Conservation (phyloP, 176 grass and related monocot genomes). For the Oryza officinalis region DNA sequence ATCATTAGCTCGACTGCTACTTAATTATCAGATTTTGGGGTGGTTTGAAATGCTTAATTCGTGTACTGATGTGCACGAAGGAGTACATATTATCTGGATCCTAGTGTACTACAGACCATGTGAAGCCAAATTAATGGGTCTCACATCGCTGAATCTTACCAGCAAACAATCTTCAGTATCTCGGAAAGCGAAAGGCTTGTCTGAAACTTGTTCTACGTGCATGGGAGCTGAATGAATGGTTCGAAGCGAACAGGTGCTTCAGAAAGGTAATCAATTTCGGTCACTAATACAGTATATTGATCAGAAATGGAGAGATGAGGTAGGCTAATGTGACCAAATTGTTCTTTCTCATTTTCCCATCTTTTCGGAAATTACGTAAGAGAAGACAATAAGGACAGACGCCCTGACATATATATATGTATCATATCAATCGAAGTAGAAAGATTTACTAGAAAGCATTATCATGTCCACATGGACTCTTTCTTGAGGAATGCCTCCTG, state of each 20-base stretch:
- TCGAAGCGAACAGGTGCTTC: not conserved
- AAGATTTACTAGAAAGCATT: not conserved
- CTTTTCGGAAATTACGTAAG: slow-evolving; percentile 27
- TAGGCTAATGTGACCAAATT: not conserved
- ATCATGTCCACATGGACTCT: slow-evolving; percentile 66
- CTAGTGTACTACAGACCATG: slow-evolving; percentile 22
- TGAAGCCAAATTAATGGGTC: slow-evolving; percentile 13
- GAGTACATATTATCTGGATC: slow-evolving; percentile 3
- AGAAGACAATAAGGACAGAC: not conserved
- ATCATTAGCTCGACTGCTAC: not conserved
- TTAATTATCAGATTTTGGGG: not conserved
- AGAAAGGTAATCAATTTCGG: not conserved
- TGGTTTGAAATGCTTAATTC: not conserved
- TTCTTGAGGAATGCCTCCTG: slow-evolving; percentile 62
- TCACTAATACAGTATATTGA: not conserved
- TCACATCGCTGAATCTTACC: not conserved
- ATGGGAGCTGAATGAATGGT: not conserved
- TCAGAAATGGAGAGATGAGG: not conserved
- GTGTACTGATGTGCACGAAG: no score
- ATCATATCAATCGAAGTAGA: not conserved
- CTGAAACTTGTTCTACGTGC: not conserved
- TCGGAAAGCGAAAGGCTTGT: not conserved
- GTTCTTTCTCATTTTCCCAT: slow-evolving; percentile 24
- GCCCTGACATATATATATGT: not conserved
- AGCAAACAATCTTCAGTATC: not conserved